Conservation (phyloP, 148 eudicot species). For the Linanthus parryae region DNA sequence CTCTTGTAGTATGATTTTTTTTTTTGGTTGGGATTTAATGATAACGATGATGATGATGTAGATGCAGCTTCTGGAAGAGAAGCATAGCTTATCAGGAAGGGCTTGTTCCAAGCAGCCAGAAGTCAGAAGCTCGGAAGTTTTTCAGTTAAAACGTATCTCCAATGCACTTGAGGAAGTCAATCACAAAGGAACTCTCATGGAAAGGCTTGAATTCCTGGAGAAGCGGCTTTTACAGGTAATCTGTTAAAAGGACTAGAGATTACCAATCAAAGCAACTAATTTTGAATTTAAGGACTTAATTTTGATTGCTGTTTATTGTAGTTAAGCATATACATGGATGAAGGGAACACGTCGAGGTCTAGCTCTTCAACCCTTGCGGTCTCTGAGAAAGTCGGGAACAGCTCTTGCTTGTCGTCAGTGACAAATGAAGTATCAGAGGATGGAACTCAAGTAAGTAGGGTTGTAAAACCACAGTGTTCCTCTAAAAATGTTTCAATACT, state of each 20-base stretch:
- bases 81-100: slow-evolving; percentile 23
- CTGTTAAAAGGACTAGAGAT: neutral
- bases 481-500: too few species aligned
- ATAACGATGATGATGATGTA: slow-evolving; percentile 7
- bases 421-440: slow-evolving; percentile 8
- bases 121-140: neutral
- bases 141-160: slow-evolving; percentile 19
- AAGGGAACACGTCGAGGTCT: slow-evolving; percentile 35
- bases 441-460: slow-evolving; percentile 4
- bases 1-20: neutral
- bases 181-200: slow-evolving; percentile 39
- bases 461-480: too few species aligned
- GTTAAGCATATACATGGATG: slow-evolving; percentile 34
- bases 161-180: slow-evolving; percentile 38
- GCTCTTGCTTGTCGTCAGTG: slow-evolving; percentile 1
- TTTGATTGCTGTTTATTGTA: neutral
- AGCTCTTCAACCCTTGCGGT: slow-evolving; percentile 26
- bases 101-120: neutral
- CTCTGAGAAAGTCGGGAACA: slow-evolving; percentile 10
- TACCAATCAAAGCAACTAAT: neutral
- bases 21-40: neutral
- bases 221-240: slow-evolving; percentile 36
- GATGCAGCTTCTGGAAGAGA: slow-evolving; percentile 43
- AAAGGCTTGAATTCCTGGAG: slow-evolving; percentile 31
- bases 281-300: neutral